Evolutionary conservation across 257 asterid species (phyloP).

Genomic region (Nicotiana noctiflora): DNA sequence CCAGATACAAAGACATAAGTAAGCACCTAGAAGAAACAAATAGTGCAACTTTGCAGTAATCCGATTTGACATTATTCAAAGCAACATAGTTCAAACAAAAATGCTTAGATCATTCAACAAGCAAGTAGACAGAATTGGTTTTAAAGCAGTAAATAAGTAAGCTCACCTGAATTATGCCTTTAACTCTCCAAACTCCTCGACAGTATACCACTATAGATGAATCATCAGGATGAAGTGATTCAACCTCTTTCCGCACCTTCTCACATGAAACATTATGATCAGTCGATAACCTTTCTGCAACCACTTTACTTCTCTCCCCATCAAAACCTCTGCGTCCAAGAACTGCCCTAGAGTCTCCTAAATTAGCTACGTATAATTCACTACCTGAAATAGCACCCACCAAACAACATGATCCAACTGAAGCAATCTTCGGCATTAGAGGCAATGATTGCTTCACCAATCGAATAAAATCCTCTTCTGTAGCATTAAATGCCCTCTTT

Average conservation of each 20-base stretch:
- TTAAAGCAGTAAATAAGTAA: background rate
- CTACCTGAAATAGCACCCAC: conserved; percentile 7
- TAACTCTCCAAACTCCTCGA: conserved; percentile 29
- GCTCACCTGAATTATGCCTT: conserved; percentile 29
- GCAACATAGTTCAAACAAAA: background rate
- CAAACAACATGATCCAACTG: conserved; percentile 17
- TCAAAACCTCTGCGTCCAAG: conserved; percentile 19
- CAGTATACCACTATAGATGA: conserved; percentile 16
- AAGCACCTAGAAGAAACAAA: background rate
- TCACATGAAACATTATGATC: conserved; percentile 27
- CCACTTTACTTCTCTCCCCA: conserved; percentile 9
- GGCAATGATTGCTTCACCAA: conserved; percentile 16
- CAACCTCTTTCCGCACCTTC: conserved; percentile 24
- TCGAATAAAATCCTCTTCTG: conserved; percentile 26
- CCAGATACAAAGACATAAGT: background rate
- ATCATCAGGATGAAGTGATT: conserved; percentile 26
- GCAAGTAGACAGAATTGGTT: background rate
- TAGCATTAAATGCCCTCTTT: conserved; percentile 25
- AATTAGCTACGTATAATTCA: conserved; percentile 4
- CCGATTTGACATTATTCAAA: background rate
- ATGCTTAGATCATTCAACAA: background rate
- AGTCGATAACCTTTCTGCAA: conserved; percentile 21
- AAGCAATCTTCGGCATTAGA: conserved; percentile 21
- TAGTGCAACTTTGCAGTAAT: background rate
- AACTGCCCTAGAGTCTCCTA: conserved; percentile 19